These are phyloP conservation scores for Yarrowia sp. DNA, from an alignment of 805 yeast genomes.

Conservation along the genomic window DNA sequence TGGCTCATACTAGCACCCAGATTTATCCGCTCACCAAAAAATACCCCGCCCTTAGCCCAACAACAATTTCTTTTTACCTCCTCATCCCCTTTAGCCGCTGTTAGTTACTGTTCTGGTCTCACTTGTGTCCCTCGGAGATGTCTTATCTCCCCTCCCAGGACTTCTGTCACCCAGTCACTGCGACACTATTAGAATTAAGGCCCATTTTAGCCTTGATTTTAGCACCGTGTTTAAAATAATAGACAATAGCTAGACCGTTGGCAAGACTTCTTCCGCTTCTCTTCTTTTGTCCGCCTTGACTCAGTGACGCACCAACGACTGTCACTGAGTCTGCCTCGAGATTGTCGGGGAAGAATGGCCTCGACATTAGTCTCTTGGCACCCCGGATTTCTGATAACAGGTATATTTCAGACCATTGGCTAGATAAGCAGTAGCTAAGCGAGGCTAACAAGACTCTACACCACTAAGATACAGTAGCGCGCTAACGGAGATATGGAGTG, in stretches of 20 bases:
- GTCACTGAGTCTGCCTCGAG: conserved; percentile 11
- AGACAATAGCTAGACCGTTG: conserved; percentile 7
- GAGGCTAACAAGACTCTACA: neutral
- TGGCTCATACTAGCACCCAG: too few species aligned
- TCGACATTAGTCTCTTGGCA: conserved; percentile 4
- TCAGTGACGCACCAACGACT: conserved; percentile 1
- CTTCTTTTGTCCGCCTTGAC: neutral
- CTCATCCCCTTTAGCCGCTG: neutral
- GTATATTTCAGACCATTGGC: neutral
- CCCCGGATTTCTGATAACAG: neutral
- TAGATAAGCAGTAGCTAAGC: neutral
- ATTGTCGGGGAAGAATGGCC: neutral
- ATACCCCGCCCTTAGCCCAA: neutral
- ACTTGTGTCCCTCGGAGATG: neutral
- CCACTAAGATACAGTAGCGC: neutral
- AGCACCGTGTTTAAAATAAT: conserved; percentile 1
- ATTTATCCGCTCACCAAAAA: too few species aligned
- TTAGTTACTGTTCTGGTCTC: too few species aligned
- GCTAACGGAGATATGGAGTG: neutral
- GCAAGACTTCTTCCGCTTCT: neutral
- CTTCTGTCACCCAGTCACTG: neutral
- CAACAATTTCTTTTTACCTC: neutral
- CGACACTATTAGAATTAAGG: neutral
- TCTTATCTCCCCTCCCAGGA: conserved; percentile 14
- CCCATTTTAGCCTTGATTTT: neutral